Base-by-base conservation (phyloP, 192 early-diverging fungal species). In the Coemansia sp. region DNA sequence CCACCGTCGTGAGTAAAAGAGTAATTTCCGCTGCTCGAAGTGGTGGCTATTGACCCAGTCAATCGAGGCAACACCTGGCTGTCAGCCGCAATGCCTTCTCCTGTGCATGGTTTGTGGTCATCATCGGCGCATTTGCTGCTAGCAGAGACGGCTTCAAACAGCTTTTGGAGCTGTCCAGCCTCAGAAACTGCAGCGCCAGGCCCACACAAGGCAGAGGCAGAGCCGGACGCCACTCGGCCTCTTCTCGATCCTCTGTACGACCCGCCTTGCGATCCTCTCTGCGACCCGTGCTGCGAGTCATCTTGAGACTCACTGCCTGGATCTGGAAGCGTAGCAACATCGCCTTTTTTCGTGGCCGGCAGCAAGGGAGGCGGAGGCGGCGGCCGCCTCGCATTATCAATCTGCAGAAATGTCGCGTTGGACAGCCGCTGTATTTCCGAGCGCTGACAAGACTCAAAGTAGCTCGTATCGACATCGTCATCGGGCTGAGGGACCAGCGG, bases 401-500 rank as follows among this genome's bases (percentile, higher is more conserved):
- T 39, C 35, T 79, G 70, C 35, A 72, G 34, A 22, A 79, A 72
- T 34, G 82, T 86, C 1, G 86, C 79, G 37, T 81, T 63, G 6
- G 87, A 90, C 8, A 91, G 70, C 1, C 88, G 78, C 56, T 87
- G 79, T 25, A 94, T 85, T 58, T 94, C 92, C 7, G 87, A 85
- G 25, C 90, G 80, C 50, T 79, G 79, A 51, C 91, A 92, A 6
- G 84, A 77, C 82, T 92, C 91, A 80, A 94, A 94, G 66, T 95
- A 95, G 58, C 91, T 92, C 22, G 92, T 94, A 58, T 95, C 93
- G 2, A 81, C 80, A n/a, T 84, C 79, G 38, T 91, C 89, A 19
- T 81, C 84, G 10, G 89, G 88, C 22, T 78, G 77, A 14, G 93
- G 93, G 7, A 94, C 82, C 68, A 95, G 94, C 3, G 91, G 91